Evolutionary conservation across 192 early-diverging fungal genomes (phyloP), one percentile per base, ranked within the genome.

Genomic region (Coemansia sp.): DNA sequence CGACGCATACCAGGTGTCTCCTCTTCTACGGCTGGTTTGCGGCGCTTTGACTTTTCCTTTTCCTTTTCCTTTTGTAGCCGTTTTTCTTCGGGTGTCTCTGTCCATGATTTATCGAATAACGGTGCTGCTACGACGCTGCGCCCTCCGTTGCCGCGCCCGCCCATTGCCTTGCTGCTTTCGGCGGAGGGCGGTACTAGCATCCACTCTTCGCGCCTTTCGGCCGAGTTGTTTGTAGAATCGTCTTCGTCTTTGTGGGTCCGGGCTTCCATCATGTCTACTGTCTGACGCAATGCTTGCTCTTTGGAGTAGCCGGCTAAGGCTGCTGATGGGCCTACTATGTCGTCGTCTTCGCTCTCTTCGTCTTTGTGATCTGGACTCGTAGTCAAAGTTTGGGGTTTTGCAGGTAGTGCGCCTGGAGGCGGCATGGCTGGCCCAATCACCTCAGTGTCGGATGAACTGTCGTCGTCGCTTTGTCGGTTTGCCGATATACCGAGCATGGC

Each of bases 21-120:
- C 58, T 74, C 70, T 55, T 66, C 43, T n/a, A 44, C 19, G 23
- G 13, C 38, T 53, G 26, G 53, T 33, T 59, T 26, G 32, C 43
- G 47, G 33, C 38, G 33, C 63, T 57, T 75, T 9, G 37, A 21
- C 53, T 62, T 49, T 57, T 73, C 35, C 57, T 70, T 65, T 3
- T 52, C 43, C 50, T 60, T 65, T 3, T 52, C 43, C 50, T 60
- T 64, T 26, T 62, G 52, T 4, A 44, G 59, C 13, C 67, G 53
- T 10, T 50, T 33, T 49, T 82, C 44, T 40, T 60, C 72, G 11
- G 80, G 80, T 2, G 72, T 77, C 38, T 66, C 72, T 17, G 80
- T 82, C 80, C 80, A 82, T 43, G 68, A 71, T 33, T 82, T 60
- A 42, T 82, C 80, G 19, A 82, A 82, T 38, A 82, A 8, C 30